Conservation (phyloP, 345 rosid species). For the Rhizophora mangle region DNA sequence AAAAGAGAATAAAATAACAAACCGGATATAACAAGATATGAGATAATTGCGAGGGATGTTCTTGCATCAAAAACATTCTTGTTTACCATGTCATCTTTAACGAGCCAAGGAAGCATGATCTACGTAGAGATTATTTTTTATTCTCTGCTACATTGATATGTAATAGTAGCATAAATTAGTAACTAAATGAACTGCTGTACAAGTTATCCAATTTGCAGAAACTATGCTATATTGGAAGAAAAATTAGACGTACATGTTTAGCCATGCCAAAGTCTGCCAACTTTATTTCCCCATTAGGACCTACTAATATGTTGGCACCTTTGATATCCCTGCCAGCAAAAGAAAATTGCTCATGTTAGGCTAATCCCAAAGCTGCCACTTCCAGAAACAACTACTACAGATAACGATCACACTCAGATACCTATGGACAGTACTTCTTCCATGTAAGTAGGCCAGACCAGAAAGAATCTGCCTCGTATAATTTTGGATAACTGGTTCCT, state of each 20-base stretch:
- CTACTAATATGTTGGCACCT: slow-evolving; percentile 95
- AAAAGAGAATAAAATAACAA: too few relatives aligned
- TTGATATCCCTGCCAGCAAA: slow-evolving; percentile 74
- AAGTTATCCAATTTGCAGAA: background rate
- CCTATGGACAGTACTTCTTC: slow-evolving; percentile 94
- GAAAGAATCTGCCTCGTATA: slow-evolving; percentile 81
- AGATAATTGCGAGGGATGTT: too few relatives aligned
- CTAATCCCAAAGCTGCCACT: background rate
- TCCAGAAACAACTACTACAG: background rate
- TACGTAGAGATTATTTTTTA: too few relatives aligned
- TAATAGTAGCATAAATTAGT: background rate
- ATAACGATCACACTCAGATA: slow-evolving; percentile 26
- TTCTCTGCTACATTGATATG: too few relatives aligned
- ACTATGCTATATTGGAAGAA: slow-evolving; percentile 1
- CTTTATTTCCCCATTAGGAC: slow-evolving; percentile 94
- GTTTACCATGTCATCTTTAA: too few relatives aligned
- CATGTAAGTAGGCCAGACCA: slow-evolving; percentile 94
- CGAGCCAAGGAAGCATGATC: too few relatives aligned
- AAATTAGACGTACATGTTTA: slow-evolving; percentile 62
- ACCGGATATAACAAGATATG: too few relatives aligned
- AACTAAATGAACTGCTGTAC: background rate
- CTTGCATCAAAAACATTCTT: too few relatives aligned
- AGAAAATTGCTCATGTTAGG: slow-evolving; percentile 9
- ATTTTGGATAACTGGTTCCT: slow-evolving; percentile 89
- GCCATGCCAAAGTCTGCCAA: slow-evolving; percentile 99